Base-by-base conservation (phyloP, 805 yeast genomes). In the Yueomyces sp. region DNA sequence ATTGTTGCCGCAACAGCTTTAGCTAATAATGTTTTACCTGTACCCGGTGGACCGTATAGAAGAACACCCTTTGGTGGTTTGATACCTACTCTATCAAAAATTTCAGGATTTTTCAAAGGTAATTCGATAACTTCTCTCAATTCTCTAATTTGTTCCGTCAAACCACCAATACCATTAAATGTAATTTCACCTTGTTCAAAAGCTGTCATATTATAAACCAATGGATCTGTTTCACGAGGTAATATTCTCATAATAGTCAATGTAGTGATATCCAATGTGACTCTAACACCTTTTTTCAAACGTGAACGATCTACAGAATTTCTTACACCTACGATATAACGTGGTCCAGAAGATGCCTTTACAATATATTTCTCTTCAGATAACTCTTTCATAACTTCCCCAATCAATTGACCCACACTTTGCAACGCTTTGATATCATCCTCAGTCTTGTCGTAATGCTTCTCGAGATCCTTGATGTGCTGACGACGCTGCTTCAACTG, bases 11-110 rank as follows among this genome's bases (percentile, higher is more conserved):
- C 97, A 39, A 88, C 96, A 0, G 97, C 97, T 59, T 92, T 88
- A 19, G 98, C 98, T 57, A 90, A 73, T 47, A 90, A 69, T 0
- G 98, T 90, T 63, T 90, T 90, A 59, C 98, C 97, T 0, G 98
- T 92, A 56, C 98, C 98, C 28, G 98, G 98, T 5, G 98, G 98
- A 5, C 98, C 98, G 60, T 92, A 92, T 42, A 92, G 72, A 49
- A 92, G 69, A 29, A 90, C 97, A 63, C 97, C 98, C 65, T 92
- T 92, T 45, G 98, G 98, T n/a, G 96, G 95, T 60, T 87, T 87
- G 64, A 92, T 92, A 41, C 98, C 98, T 33, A 92, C 96, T 62
- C 98, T 79, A 48, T 84, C 70, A 64, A 92, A 92, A 54, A 92
- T 73, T 66, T 92, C 98, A 2, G 98, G 98, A 63, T 92, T 92